These are phyloP conservation scores for Nitzschia inconspicua DNA, from an alignment of 108 stramenopile genomes.

Conservation along the genomic window DNA sequence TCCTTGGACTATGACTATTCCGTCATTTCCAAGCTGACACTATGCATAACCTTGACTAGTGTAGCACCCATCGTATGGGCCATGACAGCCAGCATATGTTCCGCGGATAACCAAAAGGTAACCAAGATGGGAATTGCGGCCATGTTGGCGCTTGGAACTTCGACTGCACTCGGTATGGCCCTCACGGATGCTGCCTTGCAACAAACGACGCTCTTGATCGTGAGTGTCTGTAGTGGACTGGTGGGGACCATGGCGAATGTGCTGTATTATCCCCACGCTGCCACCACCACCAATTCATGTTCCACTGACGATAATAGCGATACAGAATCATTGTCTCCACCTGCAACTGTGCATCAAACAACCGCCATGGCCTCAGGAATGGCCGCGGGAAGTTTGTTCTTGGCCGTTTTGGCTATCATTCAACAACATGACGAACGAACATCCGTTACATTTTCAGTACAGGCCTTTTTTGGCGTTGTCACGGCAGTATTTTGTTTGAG, in stretches of 20 bases:
- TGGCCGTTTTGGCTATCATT: neutral
- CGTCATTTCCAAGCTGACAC: slow-evolving; percentile 2
- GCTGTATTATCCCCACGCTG: slow-evolving; percentile 7
- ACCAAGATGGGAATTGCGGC: neutral
- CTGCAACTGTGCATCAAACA: neutral
- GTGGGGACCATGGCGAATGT: neutral
- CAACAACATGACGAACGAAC: neutral
- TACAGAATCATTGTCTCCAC: neutral
- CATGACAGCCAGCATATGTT: neutral
- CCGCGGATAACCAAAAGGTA: neutral
- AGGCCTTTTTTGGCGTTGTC: neutral
- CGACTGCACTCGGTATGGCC: neutral
- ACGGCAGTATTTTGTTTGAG: neutral
- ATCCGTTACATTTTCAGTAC: too few relatives aligned
- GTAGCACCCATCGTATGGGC: neutral
- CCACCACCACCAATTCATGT: neutral
- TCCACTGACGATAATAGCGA: neutral
- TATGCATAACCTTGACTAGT: neutral
- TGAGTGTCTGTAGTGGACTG: neutral
- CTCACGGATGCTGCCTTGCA: neutral
- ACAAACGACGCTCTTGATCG: neutral
- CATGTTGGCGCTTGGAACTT: neutral
- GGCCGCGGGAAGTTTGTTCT: neutral
- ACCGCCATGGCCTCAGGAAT: slow-evolving; percentile 2
- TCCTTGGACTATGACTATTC: slow-evolving; percentile 1